Percentiles rank a stretch among this genome's conserved stretches.
phyloP scores from a whole-genome alignment of 2,329 filamentous ascomycete genomes.

The Paecilomyces fulvus region DNA sequence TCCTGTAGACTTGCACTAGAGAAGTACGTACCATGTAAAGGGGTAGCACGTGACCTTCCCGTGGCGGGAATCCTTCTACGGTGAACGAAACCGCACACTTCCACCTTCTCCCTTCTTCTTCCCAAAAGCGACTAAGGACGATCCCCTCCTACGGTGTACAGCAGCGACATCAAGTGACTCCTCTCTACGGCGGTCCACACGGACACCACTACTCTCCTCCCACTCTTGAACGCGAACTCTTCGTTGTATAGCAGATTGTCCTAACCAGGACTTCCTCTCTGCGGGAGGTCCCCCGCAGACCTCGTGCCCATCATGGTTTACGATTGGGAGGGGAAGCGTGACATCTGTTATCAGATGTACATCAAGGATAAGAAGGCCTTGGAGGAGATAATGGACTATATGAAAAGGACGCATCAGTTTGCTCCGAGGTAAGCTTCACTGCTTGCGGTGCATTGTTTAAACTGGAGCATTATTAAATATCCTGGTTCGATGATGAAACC shows the following conservation, averaged over 20 bases:
- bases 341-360: conserved; percentile 62
- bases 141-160: conserved; percentile 24
- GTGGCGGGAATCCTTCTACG: neutral
- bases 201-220: neutral
- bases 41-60: too few relatives aligned
- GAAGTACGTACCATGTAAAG: too few relatives aligned
- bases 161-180: conserved; percentile 25
- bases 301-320: conserved; percentile 40
- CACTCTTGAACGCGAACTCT: neutral
- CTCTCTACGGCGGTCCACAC: neutral
- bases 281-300: conserved; percentile 13
- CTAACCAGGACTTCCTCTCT: conserved; percentile 18
- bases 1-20: too few relatives aligned
- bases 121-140: neutral
- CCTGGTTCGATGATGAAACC: neutral
- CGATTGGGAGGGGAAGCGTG: conserved; percentile 59
- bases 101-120: neutral
- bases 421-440: conserved; percentile 53
- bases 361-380: conserved; percentile 66
- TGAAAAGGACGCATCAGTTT: conserved; percentile 58
- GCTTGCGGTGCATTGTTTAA: neutral
- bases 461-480: neutral
- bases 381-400: conserved; percentile 65
- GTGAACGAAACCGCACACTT: neutral
- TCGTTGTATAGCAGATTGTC: neutral